phyloP scores from a whole-genome alignment of 2,329 filamentous ascomycete genomes.

The Apiospora pterosperma region DNA sequence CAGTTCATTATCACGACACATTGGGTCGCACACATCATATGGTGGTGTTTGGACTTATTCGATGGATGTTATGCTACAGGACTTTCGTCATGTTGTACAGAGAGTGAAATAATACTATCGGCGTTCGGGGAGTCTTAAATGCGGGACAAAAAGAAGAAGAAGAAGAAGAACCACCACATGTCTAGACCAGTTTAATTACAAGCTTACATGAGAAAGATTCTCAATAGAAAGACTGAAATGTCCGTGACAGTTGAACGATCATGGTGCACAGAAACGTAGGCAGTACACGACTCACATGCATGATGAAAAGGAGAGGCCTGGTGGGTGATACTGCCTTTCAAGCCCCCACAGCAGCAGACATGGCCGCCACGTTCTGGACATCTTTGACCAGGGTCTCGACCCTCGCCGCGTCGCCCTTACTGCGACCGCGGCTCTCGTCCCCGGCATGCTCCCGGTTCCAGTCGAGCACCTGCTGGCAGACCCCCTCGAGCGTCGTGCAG shows the following conservation, averaged over 20 bases:
- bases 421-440: not conserved
- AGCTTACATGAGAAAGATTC: too few species aligned
- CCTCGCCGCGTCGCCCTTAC: not conserved
- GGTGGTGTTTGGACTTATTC: not conserved
- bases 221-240: too few species aligned
- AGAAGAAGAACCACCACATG: not conserved
- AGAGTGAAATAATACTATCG: not conserved
- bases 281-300: too few species aligned
- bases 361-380: slow-evolving; percentile 10
- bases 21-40: not conserved
- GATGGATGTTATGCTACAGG: not conserved
- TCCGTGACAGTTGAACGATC: too few species aligned
- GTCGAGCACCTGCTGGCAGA: slow-evolving; percentile 35
- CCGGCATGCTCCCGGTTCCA: slow-evolving; percentile 33
- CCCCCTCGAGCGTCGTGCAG: slow-evolving; percentile 37
- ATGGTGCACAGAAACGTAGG: not conserved
- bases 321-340: slow-evolving; percentile 3
- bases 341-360: slow-evolving; percentile 11
- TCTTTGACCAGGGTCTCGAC: slow-evolving; percentile 10
- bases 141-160: not conserved
- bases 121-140: not conserved
- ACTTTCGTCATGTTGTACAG: not conserved
- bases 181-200: not conserved
- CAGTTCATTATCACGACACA: not conserved
- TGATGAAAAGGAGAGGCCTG: too few species aligned